Conservation (phyloP, 768 basidiomycete species). For the Naganishia friedmannii region DNA sequence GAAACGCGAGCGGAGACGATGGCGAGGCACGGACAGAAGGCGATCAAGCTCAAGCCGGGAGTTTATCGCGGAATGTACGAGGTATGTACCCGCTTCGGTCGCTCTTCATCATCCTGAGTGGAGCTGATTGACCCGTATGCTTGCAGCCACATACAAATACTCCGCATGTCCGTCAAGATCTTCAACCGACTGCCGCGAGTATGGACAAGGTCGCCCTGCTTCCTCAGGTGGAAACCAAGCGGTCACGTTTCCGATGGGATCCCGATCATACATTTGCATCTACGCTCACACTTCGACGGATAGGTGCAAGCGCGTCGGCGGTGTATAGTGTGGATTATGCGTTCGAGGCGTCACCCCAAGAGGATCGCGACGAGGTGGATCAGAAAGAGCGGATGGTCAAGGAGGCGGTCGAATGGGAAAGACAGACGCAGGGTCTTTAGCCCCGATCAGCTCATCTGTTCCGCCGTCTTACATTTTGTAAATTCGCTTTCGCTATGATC, state of each 20-base stretch:
- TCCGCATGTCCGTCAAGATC: slow-evolving; percentile 43
- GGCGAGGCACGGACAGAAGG: slow-evolving; percentile 32
- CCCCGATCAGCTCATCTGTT: too few relatives aligned
- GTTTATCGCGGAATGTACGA: slow-evolving; percentile 43
- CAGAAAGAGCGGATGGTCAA: slow-evolving; percentile 17
- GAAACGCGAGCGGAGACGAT: slow-evolving; percentile 32
- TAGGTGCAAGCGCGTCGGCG: slow-evolving; percentile 30
- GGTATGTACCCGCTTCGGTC: background rate
- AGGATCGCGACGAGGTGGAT: slow-evolving; percentile 24
- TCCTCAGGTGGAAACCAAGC: slow-evolving; percentile 32
- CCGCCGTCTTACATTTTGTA: too few relatives aligned
- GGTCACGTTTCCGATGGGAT: slow-evolving; percentile 23
- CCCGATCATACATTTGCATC: slow-evolving; percentile 1
- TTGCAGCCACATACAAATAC: slow-evolving; percentile 48
- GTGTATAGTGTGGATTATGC: slow-evolving; percentile 47
- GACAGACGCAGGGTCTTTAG: background rate
- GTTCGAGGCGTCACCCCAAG: slow-evolving; percentile 20
- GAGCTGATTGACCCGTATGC: too few relatives aligned
- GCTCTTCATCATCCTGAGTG: background rate
- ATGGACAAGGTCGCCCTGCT: slow-evolving; percentile 19
- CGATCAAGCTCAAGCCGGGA: slow-evolving; percentile 39
- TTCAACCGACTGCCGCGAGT: slow-evolving; percentile 36
- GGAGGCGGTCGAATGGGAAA: slow-evolving; percentile 28
- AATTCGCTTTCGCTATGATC: background rate
- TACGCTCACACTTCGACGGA: slow-evolving; percentile 19